Base-by-base conservation (phyloP, 2,329 filamentous ascomycete genomes). In the Stagonosporopsis vannaccii region DNA sequence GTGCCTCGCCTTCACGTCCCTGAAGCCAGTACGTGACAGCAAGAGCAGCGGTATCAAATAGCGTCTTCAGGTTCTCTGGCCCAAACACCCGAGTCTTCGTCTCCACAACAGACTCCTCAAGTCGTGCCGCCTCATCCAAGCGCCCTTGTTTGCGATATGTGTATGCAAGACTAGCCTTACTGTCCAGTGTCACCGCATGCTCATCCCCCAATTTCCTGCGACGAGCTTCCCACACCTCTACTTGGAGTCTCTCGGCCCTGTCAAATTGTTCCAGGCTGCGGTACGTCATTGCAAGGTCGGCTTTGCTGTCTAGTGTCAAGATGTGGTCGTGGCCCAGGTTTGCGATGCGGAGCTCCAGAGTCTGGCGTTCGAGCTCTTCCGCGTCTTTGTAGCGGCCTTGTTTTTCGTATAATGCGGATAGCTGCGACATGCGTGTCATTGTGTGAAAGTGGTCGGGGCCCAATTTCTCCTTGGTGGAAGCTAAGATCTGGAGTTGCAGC, bases 81-180 rank as follows among this genome's bases (percentile, higher is more conserved):
- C 56, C 59, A 11, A 62, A 28, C 6, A n/a, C 22, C 47, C 41
- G 51, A 13, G 56, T 48, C 17, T 43, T 53, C 39, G 9, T 23
- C 17, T 46, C 19, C 19, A 55, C n/a, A 4, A 44, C 35, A 15
- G 19, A 36, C 41, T 43, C 30, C 23, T 36, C 7, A 20, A 57
- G 12, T 7, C 23, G 8, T 20, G 25, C 19, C 13, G 60, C 54
- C 32, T 62, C 55, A 9, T 44, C 25, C 15, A 60, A 47, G 4
- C 45, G 39, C 15, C 55, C 55, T 23, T 49, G 39, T 12, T 23
- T 9, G 3, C 32, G 25, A 19, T 53, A 33, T 0, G 40, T 28
- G 9, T 9, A 6, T 19, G 37, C 59, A 12, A 62, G 42, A 8
- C 15, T 33, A 11, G 43, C 25, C 17, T 54, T 26, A 22, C 39